Base-by-base conservation (phyloP, 2,329 filamentous ascomycete genomes). In the Botrytis tulipae region DNA sequence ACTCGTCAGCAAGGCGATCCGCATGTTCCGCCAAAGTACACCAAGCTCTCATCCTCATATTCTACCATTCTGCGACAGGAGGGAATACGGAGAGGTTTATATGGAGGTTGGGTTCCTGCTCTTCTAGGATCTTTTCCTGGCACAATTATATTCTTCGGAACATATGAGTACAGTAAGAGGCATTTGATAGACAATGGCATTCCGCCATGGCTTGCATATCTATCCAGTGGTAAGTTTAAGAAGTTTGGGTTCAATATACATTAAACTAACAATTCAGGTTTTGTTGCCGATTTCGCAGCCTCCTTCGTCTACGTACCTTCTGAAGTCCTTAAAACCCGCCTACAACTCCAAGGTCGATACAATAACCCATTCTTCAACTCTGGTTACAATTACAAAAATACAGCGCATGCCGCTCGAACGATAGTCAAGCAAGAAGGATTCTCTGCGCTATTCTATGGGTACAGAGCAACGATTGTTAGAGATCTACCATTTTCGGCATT, bases 1-100 rank as follows among this genome's bases (percentile, higher is more conserved):
- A 99, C 96, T 65, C 90, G 96, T 78, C 97, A 99, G 82, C 96
- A 99, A 84, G 96, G 95, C 80, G 96, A 98, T 80, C 95, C 95
- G 62, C 92, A 96, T 81, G 88, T 97, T 75, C 96, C 96, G 35
- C 92, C 96, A 1, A 97, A 93, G 84, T 99, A 99, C 84, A 92
- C 92, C 18, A 95, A 94, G 25, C 90, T 98, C 82, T 93, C 92
- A 57, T 93, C 92, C 74, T 96, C 95, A 6, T 99, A 98, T 84
- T 89, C 92, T 81, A 98, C 92, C 59, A 99, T 99, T 80, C 92
- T 93, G 83, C 90, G 94, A 73, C 95, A 99, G 81, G 96, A 99
- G 82, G 96, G 96, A 35, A 84, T 98, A 71, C 85, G 91, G 74
- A 89, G 92, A 79, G 96, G 96, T 12, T 84, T 99, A 5, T 99